Conservation (phyloP, 768 basidiomycete genomes). For the Trametes maxima region DNA sequence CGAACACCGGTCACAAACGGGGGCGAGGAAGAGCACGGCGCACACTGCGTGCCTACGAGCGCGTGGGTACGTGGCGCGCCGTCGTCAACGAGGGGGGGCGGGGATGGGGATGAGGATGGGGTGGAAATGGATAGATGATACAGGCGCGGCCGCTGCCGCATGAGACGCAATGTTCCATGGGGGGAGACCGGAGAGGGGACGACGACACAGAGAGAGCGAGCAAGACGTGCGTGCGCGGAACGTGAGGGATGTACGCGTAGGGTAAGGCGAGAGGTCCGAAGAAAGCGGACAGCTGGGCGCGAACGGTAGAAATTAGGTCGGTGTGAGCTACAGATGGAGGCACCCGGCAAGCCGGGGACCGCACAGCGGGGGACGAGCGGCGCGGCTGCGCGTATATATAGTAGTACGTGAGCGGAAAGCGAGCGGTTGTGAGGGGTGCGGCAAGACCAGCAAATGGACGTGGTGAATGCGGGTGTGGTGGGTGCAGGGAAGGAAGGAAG, state of each 20-base stretch:
- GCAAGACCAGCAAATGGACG: slow-evolving; percentile 1
- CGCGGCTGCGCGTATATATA: slow-evolving; percentile 22
- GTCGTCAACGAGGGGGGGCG: neutral
- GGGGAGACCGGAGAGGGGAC: slow-evolving; percentile 2
- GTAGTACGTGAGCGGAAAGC: slow-evolving; percentile 1
- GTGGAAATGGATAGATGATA: slow-evolving; percentile 14
- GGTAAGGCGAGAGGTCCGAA: slow-evolving; percentile 15
- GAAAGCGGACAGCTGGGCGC: neutral
- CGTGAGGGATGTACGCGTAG: slow-evolving; percentile 7
- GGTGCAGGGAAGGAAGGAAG: neutral
- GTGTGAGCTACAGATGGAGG: slow-evolving; percentile 14
- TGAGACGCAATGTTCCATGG: slow-evolving; percentile 13
- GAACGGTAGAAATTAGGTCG: slow-evolving; percentile 5
- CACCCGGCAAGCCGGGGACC: slow-evolving; percentile 18
- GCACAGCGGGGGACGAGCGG: slow-evolving; percentile 10
- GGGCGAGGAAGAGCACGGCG: neutral
- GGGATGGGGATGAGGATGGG: neutral
- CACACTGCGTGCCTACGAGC: slow-evolving; percentile 2
- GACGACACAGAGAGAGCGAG: slow-evolving; percentile 10
- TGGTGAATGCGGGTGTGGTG: neutral
- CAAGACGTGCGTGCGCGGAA: slow-evolving; percentile 6
- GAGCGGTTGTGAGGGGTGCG: slow-evolving; percentile 2
- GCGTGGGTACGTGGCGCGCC: neutral
- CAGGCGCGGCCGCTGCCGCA: slow-evolving; percentile 16
- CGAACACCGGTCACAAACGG: slow-evolving; percentile 2